A percentile compares a stretch with the other conserved stretches of the same genome.
Evolutionary conservation across 129 eudicot genomes (phyloP).

Genomic region (Lonicera japonica): DNA sequence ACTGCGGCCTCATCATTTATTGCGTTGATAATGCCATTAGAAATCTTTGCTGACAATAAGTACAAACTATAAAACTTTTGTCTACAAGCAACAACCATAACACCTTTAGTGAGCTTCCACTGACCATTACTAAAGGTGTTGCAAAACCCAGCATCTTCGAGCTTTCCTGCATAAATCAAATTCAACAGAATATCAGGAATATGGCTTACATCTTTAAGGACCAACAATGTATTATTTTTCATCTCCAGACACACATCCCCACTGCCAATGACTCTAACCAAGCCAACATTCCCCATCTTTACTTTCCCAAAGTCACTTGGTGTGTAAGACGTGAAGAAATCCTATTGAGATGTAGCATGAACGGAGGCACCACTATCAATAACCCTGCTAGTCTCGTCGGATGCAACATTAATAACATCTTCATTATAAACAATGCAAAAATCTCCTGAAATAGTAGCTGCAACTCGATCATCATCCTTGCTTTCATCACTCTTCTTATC

Average conservation of each 20-base stretch:
- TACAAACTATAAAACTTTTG: slow-evolving; percentile 1
- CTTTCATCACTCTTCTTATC: no score
- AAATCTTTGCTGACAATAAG: background rate
- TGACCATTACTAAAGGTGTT: slow-evolving; percentile 3
- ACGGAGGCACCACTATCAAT: background rate
- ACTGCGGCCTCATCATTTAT: no score
- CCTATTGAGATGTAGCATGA: background rate
- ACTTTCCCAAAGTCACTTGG: background rate
- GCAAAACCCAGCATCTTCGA: background rate
- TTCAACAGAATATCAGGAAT: background rate
- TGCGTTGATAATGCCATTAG: background rate
- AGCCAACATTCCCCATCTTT: background rate
- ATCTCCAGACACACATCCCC: slow-evolving; percentile 1
- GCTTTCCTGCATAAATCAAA: background rate
- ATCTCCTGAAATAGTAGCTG: no score
- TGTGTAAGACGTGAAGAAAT: slow-evolving; percentile 5
- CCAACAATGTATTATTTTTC: background rate
- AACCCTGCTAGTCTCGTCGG: background rate
- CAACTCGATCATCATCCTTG: no score
- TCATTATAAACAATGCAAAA: no score
- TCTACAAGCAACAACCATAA: slow-evolving; percentile 5
- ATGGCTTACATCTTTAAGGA: background rate
- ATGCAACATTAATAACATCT: no score
- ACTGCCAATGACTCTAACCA: background rate
- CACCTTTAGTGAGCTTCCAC: slow-evolving; percentile 9